phyloP scores from a whole-genome alignment of 176 grass and related monocot species.

The Carex littledalei region DNA sequence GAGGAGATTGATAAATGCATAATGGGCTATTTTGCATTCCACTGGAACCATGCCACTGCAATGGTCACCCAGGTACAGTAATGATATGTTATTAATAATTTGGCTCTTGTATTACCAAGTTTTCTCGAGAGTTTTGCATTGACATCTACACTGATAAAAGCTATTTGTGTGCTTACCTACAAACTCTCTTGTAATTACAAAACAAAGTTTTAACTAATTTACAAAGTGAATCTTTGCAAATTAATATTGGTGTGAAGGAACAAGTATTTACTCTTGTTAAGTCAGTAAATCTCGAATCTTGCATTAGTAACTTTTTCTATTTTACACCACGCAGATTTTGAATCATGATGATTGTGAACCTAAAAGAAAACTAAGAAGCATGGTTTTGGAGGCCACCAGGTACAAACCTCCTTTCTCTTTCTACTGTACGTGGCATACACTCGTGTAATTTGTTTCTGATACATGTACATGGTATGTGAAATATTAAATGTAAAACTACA shows the following conservation, averaged over 20 bases:
- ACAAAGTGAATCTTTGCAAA: background rate
- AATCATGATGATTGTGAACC: conserved; percentile 41
- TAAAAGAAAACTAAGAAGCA: conserved; percentile 60
- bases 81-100: background rate
- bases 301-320: background rate
- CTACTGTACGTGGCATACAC: conserved; percentile 7
- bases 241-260: background rate
- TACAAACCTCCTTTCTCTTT: conserved; percentile 9
- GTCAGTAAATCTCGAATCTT: background rate
- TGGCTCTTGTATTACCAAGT: background rate
- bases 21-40: conserved; percentile 92
- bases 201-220: background rate
- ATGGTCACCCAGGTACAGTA: conserved; percentile 61
- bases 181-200: background rate
- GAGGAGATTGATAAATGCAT: conserved; percentile 91
- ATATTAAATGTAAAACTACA: background rate
- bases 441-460: background rate
- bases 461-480: background rate
- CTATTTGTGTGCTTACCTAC: conserved; percentile 24
- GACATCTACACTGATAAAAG: conserved; percentile 20
- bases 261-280: background rate
- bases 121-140: background rate
- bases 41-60: conserved; percentile 61
- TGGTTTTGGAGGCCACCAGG: conserved; percentile 95
- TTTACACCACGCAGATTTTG: conserved; percentile 36